A percentile compares a stretch with the other conserved stretches of the same genome.
Conservation (phyloP, 768 basidiomycete species). For the Pisolithus sp. region DNA sequence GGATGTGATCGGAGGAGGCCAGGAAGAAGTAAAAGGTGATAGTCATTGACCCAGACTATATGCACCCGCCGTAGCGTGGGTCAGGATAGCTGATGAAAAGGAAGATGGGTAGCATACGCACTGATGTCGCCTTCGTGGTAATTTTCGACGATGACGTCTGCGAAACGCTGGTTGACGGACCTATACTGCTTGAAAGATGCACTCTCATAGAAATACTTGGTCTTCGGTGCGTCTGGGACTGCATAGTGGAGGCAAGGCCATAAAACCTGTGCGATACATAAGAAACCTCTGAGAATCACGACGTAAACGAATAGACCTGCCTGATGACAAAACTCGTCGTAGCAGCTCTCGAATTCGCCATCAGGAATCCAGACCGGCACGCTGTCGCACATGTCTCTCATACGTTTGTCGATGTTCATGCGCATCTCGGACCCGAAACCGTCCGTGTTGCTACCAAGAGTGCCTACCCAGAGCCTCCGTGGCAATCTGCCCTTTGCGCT, state of each 20-base stretch:
- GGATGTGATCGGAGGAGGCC: conserved; percentile 66
- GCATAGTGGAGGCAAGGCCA: conserved; percentile 88
- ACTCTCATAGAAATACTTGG: conserved; percentile 73
- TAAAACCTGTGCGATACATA: conserved; percentile 41
- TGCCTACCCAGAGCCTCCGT: conserved; percentile 59
- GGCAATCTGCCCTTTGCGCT: conserved; percentile 53
- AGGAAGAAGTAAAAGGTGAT: conserved; percentile 92
- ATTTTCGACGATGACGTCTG: conserved; percentile 69
- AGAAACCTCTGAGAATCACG: conserved; percentile 12
- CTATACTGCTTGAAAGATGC: conserved; percentile 81
- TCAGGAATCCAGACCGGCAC: conserved; percentile 78
- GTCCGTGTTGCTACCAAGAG: conserved; percentile 69
- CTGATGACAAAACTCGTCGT: conserved; percentile 86
- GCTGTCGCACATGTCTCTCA: conserved; percentile 35
- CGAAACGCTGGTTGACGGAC: conserved; percentile 87
- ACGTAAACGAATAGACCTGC: conserved; percentile 23
- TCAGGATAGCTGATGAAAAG: not conserved
- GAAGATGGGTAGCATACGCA: conserved; percentile 13
- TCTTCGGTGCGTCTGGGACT: conserved; percentile 82
- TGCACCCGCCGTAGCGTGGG: not conserved
- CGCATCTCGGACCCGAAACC: conserved; percentile 50
- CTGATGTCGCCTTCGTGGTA: conserved; percentile 87
- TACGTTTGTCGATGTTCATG: conserved; percentile 47
- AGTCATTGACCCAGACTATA: conserved; percentile 84
- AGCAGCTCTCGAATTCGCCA: conserved; percentile 69